A percentile compares a stretch with the other conserved stretches of the same genome.
phyloP scores from a whole-genome alignment of 306 rosid species.

The Quercus wislizeni region DNA sequence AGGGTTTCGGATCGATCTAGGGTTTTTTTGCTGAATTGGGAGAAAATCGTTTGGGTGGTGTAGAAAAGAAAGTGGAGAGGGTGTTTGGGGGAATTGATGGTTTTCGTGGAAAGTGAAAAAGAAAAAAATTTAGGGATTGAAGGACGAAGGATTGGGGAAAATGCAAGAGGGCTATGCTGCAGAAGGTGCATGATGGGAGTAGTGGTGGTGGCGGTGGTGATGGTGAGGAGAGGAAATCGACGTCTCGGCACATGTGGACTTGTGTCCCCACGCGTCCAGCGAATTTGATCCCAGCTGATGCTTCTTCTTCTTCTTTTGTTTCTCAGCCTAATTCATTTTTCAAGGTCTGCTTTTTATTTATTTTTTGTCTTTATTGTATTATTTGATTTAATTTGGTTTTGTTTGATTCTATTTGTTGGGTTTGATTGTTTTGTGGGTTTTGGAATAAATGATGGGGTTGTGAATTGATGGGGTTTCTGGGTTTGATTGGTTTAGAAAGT shows the following conservation, averaged over 20 bases:
- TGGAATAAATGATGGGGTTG: background rate
- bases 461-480: background rate
- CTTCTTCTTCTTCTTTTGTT: slow-evolving; percentile 37
- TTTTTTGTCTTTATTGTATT: too few relatives aligned
- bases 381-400: background rate
- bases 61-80: background rate
- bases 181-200: background rate
- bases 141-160: slow-evolving; percentile 41
- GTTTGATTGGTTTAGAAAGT: background rate
- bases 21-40: background rate
- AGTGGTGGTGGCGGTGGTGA: too few relatives aligned
- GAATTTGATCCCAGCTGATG: slow-evolving; percentile 58
- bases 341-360: slow-evolving; percentile 46
- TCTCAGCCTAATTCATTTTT: slow-evolving; percentile 43
- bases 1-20: background rate
- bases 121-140: slow-evolving; percentile 47
- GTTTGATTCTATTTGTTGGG: background rate
- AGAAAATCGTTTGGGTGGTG: too few relatives aligned
- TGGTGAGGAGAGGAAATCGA: too few relatives aligned
- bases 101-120: slow-evolving; percentile 56
- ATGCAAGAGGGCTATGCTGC: slow-evolving; percentile 79
- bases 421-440: background rate
- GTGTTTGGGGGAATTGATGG: slow-evolving; percentile 66
- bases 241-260: slow-evolving; percentile 93
- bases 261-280: slow-evolving; percentile 61